These are phyloP conservation scores for Pycnococcus provasolii DNA, from an alignment of 139 green algal species.

Conservation along the genomic window DNA sequence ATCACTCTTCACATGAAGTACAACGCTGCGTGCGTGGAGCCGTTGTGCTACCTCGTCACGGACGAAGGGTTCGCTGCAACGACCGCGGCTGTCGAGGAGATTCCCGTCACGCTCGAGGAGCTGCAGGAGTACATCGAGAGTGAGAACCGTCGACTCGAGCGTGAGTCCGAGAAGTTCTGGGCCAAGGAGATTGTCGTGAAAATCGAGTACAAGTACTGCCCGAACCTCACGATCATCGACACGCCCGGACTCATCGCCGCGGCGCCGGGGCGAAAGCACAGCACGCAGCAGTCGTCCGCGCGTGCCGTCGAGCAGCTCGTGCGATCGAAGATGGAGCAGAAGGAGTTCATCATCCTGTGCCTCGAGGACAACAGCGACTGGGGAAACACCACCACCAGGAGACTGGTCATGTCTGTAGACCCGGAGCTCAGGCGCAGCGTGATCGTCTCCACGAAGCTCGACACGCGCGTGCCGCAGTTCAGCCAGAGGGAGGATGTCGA, in stretches of 20 bases:
- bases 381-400: slow-evolving; percentile 82
- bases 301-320: slow-evolving; percentile 76
- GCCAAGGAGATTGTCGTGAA: slow-evolving; percentile 85
- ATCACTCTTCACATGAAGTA: slow-evolving; percentile 97
- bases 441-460: slow-evolving; percentile 89
- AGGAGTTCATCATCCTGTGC: slow-evolving; percentile 92
- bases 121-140: slow-evolving; percentile 86
- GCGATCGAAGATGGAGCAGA: slow-evolving; percentile 74
- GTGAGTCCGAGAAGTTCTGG: slow-evolving; percentile 70
- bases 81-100: slow-evolving; percentile 42
- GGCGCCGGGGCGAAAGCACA: slow-evolving; percentile 57
- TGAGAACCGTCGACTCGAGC: slow-evolving; percentile 76
- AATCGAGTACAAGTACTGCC: slow-evolving; percentile 90
- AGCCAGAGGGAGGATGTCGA: slow-evolving; percentile 65
- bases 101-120: slow-evolving; percentile 70
- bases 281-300: slow-evolving; percentile 33
- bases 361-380: slow-evolving; percentile 89
- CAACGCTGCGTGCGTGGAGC: slow-evolving; percentile 57
- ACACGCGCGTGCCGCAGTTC: slow-evolving; percentile 90
- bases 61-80: slow-evolving; percentile 44
- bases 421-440: slow-evolving; percentile 76
- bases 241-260: slow-evolving; percentile 88
- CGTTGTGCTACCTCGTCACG: slow-evolving; percentile 72
- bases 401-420: slow-evolving; percentile 79
- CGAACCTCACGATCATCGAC: slow-evolving; percentile 96